Conservation (phyloP, 306 rosid genomes). For the Corylus heterophylla region DNA sequence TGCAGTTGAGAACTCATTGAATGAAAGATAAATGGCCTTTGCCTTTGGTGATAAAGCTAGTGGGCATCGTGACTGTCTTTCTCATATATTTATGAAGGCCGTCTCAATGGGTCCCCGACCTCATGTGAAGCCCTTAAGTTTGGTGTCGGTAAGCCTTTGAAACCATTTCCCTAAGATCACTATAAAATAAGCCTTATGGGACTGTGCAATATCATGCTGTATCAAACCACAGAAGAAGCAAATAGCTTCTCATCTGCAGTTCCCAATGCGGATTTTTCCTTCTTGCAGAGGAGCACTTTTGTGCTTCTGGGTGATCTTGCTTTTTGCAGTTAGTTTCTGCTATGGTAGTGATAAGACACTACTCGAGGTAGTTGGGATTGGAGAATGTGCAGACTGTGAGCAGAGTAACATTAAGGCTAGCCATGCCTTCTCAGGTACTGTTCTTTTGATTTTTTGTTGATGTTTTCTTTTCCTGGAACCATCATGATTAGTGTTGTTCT, state of each 20-base stretch:
- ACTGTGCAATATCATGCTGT: background rate
- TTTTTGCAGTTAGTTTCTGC: constrained; percentile 48
- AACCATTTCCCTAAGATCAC: constrained; percentile 7
- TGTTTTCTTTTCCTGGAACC: background rate
- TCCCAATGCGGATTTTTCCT: constrained; percentile 49
- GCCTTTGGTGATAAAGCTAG: constrained; percentile 2
- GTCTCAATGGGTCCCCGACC: constrained; percentile 36
- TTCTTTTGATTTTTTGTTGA: background rate
- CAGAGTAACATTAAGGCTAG: constrained; percentile 50
- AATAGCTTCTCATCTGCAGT: constrained; percentile 33
- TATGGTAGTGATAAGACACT: constrained; percentile 50
- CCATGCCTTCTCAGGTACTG: constrained; percentile 77
- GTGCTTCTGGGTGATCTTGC: constrained; percentile 54
- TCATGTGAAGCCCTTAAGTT: constrained; percentile 68
- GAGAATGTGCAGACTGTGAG: constrained; percentile 80
- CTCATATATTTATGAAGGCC: constrained; percentile 19
- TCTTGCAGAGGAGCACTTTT: constrained; percentile 41
- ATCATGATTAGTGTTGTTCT: background rate
- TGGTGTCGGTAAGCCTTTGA: constrained; percentile 45
- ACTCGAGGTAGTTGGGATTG: constrained; percentile 69
- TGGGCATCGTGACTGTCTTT: constrained; percentile 47
- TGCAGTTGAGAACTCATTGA: constrained; percentile 58
- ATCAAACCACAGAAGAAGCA: constrained; percentile 21
- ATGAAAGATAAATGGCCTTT: constrained; percentile 36
- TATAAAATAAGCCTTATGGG: constrained; percentile 43